phyloP scores from a whole-genome alignment of 257 asterid species.

The Rubia yunnanensis region DNA sequence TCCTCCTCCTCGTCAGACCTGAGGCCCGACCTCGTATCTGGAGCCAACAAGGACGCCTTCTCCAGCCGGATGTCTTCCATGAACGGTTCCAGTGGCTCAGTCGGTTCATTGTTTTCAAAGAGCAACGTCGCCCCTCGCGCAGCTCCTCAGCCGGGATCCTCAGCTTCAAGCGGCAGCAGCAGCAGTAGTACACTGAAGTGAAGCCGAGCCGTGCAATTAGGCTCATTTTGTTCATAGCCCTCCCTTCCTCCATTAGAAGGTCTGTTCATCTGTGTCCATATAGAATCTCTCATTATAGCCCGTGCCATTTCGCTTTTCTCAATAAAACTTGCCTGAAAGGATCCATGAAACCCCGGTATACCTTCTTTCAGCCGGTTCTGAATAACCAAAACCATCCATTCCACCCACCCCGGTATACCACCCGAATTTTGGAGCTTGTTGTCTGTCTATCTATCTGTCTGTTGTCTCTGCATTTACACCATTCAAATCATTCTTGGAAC shows the following conservation, averaged over 20 bases:
- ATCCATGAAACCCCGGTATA: conserved; percentile 22
- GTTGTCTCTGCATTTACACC: conserved; percentile 21
- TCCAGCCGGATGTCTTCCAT: conserved; percentile 26
- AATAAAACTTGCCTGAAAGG: conserved; percentile 26
- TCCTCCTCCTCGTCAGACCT: conserved; percentile 31
- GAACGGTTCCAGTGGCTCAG: conserved; percentile 21
- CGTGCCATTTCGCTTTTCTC: conserved; percentile 25
- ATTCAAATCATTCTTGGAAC: conserved; percentile 38
- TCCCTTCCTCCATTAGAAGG: conserved; percentile 20
- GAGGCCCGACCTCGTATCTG: conserved; percentile 31
- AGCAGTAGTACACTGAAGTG: conserved; percentile 28
- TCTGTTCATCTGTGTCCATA: conserved; percentile 41
- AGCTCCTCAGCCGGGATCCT: conserved; percentile 15
- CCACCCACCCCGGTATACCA: conserved; percentile 3
- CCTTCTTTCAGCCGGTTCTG: conserved; percentile 26
- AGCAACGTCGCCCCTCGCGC: conserved; percentile 10
- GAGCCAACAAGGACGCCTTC: conserved; percentile 22
- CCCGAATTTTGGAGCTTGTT: conserved; percentile 40
- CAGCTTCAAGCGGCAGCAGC: conserved; percentile 19
- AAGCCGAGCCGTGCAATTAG: conserved; percentile 13
- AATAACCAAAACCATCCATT: conserved; percentile 17
- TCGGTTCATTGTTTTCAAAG: conserved; percentile 19
- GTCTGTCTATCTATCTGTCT: conserved; percentile 16
- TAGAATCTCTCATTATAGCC: conserved; percentile 24
- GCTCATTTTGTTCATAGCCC: conserved; percentile 19